Evolutionary conservation across 768 basidiomycete genomes (phyloP).

Genomic region (Pulveroboletus ravenelii): DNA sequence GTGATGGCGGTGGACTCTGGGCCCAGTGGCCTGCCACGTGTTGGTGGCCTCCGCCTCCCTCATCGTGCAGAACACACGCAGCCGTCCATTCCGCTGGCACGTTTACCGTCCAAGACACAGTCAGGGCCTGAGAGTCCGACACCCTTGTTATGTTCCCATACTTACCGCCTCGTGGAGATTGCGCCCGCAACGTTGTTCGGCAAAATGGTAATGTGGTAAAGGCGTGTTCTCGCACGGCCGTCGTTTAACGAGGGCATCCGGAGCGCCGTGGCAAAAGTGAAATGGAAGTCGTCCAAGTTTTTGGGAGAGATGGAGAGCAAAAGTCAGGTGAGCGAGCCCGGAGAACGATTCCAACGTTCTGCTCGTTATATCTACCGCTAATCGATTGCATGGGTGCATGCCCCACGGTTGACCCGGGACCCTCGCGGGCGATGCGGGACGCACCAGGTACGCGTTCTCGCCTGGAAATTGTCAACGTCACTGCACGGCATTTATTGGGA

Average conservation of each 20-base stretch:
- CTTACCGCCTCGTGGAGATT: conserved; percentile 12
- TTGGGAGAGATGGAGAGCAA: background rate
- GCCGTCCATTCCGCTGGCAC: conserved; percentile 2
- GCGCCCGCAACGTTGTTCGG: background rate
- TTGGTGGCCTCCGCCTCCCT: background rate
- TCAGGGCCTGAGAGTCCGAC: background rate
- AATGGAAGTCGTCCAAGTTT: conserved; percentile 2
- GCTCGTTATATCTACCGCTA: conserved; percentile 1
- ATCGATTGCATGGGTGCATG: conserved; percentile 2
- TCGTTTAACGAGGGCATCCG: conserved; percentile 16
- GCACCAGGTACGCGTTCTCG: conserved; percentile 15
- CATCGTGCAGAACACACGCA: conserved; percentile 2
- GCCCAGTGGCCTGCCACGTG: conserved; percentile 6
- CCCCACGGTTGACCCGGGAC: background rate
- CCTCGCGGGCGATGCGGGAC: conserved; percentile 17
- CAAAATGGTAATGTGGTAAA: conserved; percentile 4
- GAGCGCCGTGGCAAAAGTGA: conserved; percentile 3
- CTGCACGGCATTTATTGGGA: conserved; percentile 17
- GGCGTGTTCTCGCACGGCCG: conserved; percentile 16
- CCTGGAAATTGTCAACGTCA: conserved; percentile 14
- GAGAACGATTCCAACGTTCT: background rate
- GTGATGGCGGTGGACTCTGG: conserved; percentile 2
- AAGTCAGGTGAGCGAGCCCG: background rate
- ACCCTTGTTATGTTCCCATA: conserved; percentile 15
- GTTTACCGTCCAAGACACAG: conserved; percentile 6